Evolutionary conservation across 1,284 basidiomycete species (phyloP), one percentile per base, ranked within the genome.

Genomic region (Schizophyllum amplum): DNA sequence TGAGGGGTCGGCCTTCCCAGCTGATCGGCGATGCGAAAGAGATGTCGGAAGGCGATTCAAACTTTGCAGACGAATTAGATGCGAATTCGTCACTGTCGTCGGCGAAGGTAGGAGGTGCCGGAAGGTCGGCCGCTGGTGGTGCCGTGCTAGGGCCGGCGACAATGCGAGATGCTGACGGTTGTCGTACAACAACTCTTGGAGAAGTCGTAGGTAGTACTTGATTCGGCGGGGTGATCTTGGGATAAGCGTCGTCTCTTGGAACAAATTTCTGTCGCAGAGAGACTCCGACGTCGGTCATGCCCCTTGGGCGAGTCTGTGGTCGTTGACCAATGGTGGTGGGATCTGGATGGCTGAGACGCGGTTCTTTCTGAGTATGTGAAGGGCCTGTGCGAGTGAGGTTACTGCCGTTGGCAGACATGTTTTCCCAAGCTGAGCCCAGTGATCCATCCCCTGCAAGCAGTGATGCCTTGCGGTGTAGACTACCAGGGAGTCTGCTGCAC

Each of bases 211-310:
- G 59, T 42, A 51, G 5, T 13, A 33, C 27, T 6, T 33, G 55
- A 26, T 49, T 59, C 25, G 51, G 53, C 22, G n/a, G 26, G 54
- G 50, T 24, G 57, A 52, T 27, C 24, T 27, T 23, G 56, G 4
- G 50, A 24, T 6, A 5, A 6, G 27, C 27, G 27, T 33, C 27
- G 27, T 33, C 27, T 33, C 27, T 5, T 6, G 27, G 47, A 49
- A 49, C 47, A n/a, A 23, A n/a, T 49, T 49, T 23, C 6, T 49
- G 47, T 55, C 27, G 27, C 27, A 33, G 13, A 5, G 27, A 33
- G 5, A 13, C 13, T 2, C 66, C 69, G 52, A 61, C 70, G 51
- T 82, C 77, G 1, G 81, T 82, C 72, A 81, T 73, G n/a, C 81
- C 81, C 64, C 82, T 68, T 9, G 79, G 69, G 22, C 81, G 75